Evolutionary conservation across 768 basidiomycete genomes (phyloP).

Genomic region (Boletales sp.): DNA sequence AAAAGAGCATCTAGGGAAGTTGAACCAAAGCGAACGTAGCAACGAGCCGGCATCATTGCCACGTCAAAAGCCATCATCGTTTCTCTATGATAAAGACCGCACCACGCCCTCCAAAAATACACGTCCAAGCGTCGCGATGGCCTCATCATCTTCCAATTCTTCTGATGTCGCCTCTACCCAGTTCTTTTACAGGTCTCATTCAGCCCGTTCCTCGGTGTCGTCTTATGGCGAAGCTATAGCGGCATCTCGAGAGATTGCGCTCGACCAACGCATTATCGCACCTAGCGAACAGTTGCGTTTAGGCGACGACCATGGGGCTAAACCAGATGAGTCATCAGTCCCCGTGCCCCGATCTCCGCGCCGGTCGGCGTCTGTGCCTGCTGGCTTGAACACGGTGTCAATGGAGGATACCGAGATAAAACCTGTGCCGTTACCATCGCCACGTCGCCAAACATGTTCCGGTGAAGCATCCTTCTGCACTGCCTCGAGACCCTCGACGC

Average conservation of each 20-base stretch:
- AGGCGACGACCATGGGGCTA: constrained; percentile 19
- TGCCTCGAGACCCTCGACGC: too few species aligned
- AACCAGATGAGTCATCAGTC: not conserved
- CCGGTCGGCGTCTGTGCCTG: constrained; percentile 19
- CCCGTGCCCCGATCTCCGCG: constrained; percentile 12
- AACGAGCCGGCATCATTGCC: constrained; percentile 5
- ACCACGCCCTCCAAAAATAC: constrained; percentile 9
- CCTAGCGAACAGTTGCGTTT: constrained; percentile 52
- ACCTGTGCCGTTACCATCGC: constrained; percentile 4
- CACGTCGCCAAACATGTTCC: constrained; percentile 8
- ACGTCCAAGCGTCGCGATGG: constrained; percentile 45
- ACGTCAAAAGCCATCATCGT: constrained; percentile 1
- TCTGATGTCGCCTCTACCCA: constrained; percentile 53
- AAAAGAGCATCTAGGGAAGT: constrained; percentile 32
- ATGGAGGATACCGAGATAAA: constrained; percentile 9
- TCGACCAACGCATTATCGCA: constrained; percentile 49
- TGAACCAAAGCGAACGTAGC: constrained; percentile 1
- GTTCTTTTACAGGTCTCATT: constrained; percentile 48
- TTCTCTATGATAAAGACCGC: constrained; percentile 8
- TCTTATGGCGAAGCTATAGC: constrained; percentile 45
- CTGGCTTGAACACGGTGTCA: not conserved
- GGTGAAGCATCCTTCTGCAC: not conserved
- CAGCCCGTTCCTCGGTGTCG: constrained; percentile 52
- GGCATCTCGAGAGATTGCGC: constrained; percentile 30
- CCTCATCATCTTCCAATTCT: constrained; percentile 60